Conservation (phyloP, 495 filamentous ascomycete species). For the Staphylotrichum tortipilum region DNA sequence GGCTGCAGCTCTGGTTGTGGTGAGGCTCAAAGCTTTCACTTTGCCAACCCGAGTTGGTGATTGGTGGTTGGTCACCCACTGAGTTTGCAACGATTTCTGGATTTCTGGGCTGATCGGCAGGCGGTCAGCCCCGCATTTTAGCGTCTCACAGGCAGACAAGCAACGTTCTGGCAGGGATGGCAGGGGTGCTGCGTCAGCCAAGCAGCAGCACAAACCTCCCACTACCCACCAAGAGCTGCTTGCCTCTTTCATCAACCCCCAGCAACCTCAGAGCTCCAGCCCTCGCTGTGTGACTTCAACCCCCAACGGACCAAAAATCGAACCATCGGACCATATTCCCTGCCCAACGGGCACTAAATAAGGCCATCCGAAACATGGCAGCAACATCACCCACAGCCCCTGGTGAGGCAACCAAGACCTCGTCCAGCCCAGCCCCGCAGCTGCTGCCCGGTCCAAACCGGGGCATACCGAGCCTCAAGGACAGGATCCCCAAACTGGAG, state of each 20-base stretch:
- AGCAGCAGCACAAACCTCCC: background rate
- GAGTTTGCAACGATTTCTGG: constrained; percentile 7
- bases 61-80: background rate
- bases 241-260: background rate
- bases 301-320: background rate
- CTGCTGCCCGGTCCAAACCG: background rate
- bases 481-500: constrained; percentile 60
- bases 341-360: background rate
- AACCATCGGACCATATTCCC: background rate
- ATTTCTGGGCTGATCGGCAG: constrained; percentile 14
- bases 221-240: no score
- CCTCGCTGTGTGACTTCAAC: background rate
- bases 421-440: background rate
- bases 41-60: no score
- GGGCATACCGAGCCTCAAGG: constrained; percentile 48
- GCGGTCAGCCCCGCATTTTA: constrained; percentile 17
- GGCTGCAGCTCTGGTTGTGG: background rate
- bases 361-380: constrained; percentile 1
- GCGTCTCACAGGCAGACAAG: constrained; percentile 8
- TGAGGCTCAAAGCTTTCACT: background rate
- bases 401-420: background rate
- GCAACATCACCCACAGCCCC: constrained; percentile 1
- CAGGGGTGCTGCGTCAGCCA: background rate
- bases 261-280: background rate
- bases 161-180: constrained; percentile 2